Base-by-base conservation (phyloP, 2,329 filamentous ascomycete species). In the Diaporthe sp. region DNA sequence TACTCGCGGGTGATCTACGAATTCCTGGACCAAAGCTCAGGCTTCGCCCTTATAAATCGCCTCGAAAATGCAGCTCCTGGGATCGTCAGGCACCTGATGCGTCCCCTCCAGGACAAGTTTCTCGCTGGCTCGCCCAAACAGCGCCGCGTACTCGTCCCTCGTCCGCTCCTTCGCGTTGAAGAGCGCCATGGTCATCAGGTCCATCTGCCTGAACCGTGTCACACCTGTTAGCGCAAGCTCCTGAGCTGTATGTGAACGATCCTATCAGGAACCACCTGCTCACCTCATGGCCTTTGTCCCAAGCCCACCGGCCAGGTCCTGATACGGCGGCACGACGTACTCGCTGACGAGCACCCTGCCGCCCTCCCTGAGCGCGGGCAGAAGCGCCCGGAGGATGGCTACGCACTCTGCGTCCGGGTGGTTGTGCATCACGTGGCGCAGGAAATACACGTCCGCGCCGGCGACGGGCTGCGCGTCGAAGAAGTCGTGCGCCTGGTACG, bases 401-500 rank as follows among this genome's bases (percentile, higher is more conserved):
- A 80, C 71, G 1, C 78, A 78, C 55, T 84, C 79, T 12, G 80
- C 80, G 53, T 87, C 85, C 0, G 85, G 81, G 85, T 85, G 87
- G 79, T 87, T 85, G 75, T 88, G 86, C 22, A 88, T 79, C 49
- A 88, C 86, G 76, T 82, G 81, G 28, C 85, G 84, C 71, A 87
- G 80, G 42, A 87, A 78, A 77, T 86, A 88, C 37, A 85, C 80
- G 47, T 83, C 83, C 3, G 83, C 86, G 3, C 73, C 77, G 15
- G 78, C 71, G 4, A 85, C 77, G 4, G 84, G 84, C 76, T 87
- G 86, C 3, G 83, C 81, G 12, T 82, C 76, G 78, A 87, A 86
- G 75, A 88, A 84, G 76, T 86, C 82, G 78, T 88, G 84, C 3
- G 77, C 80, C 74, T 80, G 80, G 77, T 78, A 78, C n/a, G 65